Conservation (phyloP, 192 early-diverging fungal genomes). For the Pecoramyces ruminantium region DNA sequence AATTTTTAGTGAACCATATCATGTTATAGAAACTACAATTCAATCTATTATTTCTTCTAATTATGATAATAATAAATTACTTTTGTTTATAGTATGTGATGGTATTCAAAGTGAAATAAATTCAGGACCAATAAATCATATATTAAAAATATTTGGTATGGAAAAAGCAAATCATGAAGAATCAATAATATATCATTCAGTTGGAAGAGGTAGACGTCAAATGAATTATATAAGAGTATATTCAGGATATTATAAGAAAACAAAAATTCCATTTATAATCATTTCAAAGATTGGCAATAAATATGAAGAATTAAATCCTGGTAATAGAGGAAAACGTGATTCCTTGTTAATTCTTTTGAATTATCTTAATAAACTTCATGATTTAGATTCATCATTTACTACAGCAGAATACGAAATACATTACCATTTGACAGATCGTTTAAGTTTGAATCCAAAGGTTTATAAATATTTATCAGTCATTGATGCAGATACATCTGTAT, state of each 20-base stretch:
- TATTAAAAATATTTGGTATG: background rate
- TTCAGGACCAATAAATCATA: background rate
- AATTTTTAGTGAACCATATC: background rate
- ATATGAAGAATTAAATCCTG: background rate
- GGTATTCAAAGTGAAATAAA: background rate
- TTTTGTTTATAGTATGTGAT: background rate
- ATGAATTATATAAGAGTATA: background rate
- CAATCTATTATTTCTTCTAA: background rate
- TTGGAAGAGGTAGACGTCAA: background rate
- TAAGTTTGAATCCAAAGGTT: background rate
- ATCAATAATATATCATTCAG: background rate
- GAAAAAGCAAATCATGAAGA: background rate
- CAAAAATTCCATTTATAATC: background rate
- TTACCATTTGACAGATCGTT: background rate
- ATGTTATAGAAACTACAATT: background rate
- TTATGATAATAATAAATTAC: background rate
- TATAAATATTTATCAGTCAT: background rate
- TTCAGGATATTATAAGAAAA: background rate
- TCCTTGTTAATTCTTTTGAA: background rate
- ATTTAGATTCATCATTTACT: background rate
- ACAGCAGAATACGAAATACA: background rate
- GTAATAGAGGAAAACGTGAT: background rate
- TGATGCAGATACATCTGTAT: background rate
- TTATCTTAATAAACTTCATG: background rate
- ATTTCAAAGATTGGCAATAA: background rate